A percentile compares a stretch with the other conserved stretches of the same genome.
Conservation (phyloP, 2,329 filamentous ascomycete species). For the Graphiopsis chlorocephala region DNA sequence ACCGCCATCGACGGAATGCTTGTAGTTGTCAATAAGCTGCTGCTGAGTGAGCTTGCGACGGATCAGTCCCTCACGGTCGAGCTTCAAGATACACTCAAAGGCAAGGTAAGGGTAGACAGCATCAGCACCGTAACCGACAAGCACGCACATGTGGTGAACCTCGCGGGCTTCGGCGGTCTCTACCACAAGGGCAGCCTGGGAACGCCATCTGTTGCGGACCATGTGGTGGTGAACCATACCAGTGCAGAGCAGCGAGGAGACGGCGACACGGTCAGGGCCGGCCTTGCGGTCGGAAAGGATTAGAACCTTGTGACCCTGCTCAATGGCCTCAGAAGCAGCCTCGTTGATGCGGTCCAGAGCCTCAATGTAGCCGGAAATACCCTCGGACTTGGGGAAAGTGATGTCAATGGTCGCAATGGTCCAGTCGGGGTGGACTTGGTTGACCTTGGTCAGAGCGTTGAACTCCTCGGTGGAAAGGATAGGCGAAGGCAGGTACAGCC, state of each 20-base stretch:
- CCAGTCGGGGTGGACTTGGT: conserved; percentile 71
- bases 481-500: conserved; percentile 81
- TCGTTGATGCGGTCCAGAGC: conserved; percentile 87
- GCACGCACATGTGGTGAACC: conserved; percentile 98
- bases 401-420: conserved; percentile 87
- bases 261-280: conserved; percentile 74
- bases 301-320: conserved; percentile 79
- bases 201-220: conserved; percentile 93
- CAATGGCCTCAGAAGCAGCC: conserved; percentile 77
- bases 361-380: conserved; percentile 77
- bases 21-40: conserved; percentile 89
- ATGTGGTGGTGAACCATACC: conserved; percentile 95
- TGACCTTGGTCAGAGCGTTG: conserved; percentile 79
- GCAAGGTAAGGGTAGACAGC: conserved; percentile 92
- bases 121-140: conserved; percentile 91
- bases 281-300: conserved; percentile 87
- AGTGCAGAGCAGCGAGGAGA: conserved; percentile 83
- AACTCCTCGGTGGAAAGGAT: conserved; percentile 88
- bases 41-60: conserved; percentile 83
- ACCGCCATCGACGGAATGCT: conserved; percentile 91
- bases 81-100: conserved; percentile 95
- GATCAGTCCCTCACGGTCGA: conserved; percentile 89
- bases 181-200: conserved; percentile 78
- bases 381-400: conserved; percentile 84
- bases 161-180: conserved; percentile 95